Base-by-base conservation (phyloP, 1,139 yeast species). In the Pichia sp. region DNA sequence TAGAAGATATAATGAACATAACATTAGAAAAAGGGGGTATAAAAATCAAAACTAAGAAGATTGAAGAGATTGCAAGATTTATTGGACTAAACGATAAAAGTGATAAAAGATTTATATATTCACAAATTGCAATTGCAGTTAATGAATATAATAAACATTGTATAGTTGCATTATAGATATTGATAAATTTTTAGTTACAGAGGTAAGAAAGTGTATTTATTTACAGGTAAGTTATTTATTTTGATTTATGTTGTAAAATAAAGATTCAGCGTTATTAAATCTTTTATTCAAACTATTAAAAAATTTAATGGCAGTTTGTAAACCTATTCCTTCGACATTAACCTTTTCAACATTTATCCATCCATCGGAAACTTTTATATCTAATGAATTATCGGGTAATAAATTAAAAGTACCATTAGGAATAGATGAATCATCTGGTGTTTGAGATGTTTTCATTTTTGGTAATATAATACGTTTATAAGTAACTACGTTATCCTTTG, bases 1-100 rank as follows among this genome's bases (percentile, higher is more conserved):
- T 80, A 67, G 81, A 80, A 48, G 77, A 80, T 53, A 72, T 89
- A 50, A 80, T 76, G 58, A 73, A 87, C 1, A 85, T 93, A 45
- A 79, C 88, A 0, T 77, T 87, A 64, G 96, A 88, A 60, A 74
- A 83, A 36, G 83, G 91, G 0, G 99, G 99, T 0, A 78, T 93
- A 29, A 79, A 81, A 47, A 74, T 93, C 53, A 80, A 77, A 8
- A 73, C 86, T 58, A 80, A 84, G 62, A 55, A 56, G 11, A 16
- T 50, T 0, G 27, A 34, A 11, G 62, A 58, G 16, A 76, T 77
- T 6, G 63, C 60, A 16, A 58, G 62, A 41, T 90, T 93, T 66
- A 80, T 93, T 50, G 96, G 97, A 1, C 75, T 91, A 42, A 82
- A 88, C 0, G 95, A 88, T 54, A 73, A 75, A 45, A 70, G 77